Base-by-base conservation (phyloP, 2,329 filamentous ascomycete genomes). In the Cytospora mali region DNA sequence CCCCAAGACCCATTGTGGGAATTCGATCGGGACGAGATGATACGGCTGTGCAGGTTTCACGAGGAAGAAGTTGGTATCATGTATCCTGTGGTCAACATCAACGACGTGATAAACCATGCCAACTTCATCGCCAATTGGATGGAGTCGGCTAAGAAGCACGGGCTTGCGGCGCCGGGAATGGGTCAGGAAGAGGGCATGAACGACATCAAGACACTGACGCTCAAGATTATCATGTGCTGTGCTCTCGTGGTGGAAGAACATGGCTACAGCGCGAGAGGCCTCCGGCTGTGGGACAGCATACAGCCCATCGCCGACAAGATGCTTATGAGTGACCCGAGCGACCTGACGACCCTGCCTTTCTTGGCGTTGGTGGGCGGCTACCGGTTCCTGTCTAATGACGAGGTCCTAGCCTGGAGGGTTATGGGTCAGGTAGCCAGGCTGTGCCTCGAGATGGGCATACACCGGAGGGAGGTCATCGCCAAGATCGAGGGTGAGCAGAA, bases 31-130 rank as follows among this genome's bases (percentile, higher is more conserved):
- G 87, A 93, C 39, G 93, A 97, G 71, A 91, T 95, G 70, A 75
- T 94, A 23, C 86, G 92, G 1, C 77, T 97, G 16, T 92, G 91
- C 67, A 82, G 85, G 16, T 80, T 96, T 0, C 94, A 95, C 71
- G 91, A 96, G 68, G 93, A 97, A 69, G 93, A 97, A 73, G 88
- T 96, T 70, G 92, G 92, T 50, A 85, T 94, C 70, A 96, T 97
- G 92, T 97, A 96, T 73, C 94, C 94, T 0, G 85, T 97, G 4
- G 75, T 96, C 53, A 85, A 91, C 68, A 89, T 96, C 39, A 85
- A 90, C 49, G 82, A 82, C 49, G 79, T 96, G 46, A 87, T 91
- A 42, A 79, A 80, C 6, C 90, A 96, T 72, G 88, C 88, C 7
- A 87, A 84, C 66, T 81, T 83, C 64, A 78, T 97, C 1, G 88